Evolutionary conservation across 805 yeast genomes (phyloP), one percentile per base, ranked within the genome.

Genomic region (Hanseniaspora lachancei): DNA sequence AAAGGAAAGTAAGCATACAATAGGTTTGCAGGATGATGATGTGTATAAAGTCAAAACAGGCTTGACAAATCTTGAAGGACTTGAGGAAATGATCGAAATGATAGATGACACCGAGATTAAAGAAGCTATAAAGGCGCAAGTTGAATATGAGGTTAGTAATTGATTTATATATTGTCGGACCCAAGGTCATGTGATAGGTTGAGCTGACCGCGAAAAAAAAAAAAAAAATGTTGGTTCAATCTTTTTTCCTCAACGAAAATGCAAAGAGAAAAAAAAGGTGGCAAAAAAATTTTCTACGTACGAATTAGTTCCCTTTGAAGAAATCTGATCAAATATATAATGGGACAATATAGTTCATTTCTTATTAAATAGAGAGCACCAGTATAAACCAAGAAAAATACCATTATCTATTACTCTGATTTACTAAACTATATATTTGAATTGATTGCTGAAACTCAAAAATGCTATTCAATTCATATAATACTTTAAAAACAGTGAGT

Each of bases 11-110:
- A 82, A 6, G 62, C 69, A 39, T 73, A 75, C 60, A 32, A 41
- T 41, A 13, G 9, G 69, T 74, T 64, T 74, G 35, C 63, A 68
- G 43, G 74, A 77, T 50, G 70, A 78, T 34, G 73, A 80, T 57
- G 70, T 79, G 49, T 69, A 70, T 32, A 75, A 70, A 60, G 67
- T 69, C n/a, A 61, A 57, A 20, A 84, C 95, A 0, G 95, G 95
- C 0, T 71, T 89, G 60, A 66, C 68, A 3, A 73, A 76, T 56
- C 80, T 89, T 2, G 80, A 85, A 1, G 63, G 55, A 6, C 43
- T 68, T 16, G 80, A 76, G 12, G 63, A 88, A 0, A 82, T 81
- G 59, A 81, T 75, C 12, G 84, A 72, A 32, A 62, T 77, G 23
- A 80, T 79, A 12, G 79, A 75, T 59, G 83, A 78, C 38, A 82